These are phyloP conservation scores for Lachancea nothofagi DNA, from an alignment of 805 yeast genomes.

Conservation along the genomic window DNA sequence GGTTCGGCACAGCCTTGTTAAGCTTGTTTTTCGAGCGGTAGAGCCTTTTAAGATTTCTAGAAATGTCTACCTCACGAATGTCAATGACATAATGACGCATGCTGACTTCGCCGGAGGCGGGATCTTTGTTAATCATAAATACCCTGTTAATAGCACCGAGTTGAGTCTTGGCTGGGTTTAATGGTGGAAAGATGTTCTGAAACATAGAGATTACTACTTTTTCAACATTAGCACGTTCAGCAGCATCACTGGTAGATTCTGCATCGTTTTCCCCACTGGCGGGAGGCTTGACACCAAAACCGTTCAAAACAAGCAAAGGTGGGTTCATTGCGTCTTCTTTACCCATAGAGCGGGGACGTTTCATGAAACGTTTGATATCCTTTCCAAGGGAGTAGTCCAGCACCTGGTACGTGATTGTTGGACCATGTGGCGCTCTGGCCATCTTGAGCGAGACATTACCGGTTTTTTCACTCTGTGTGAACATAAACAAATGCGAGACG, in stretches of 20 bases:
- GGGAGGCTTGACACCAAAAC: slow-evolving; percentile 45
- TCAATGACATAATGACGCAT: slow-evolving; percentile 86
- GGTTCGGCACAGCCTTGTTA: slow-evolving; percentile 63
- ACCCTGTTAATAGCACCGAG: slow-evolving; percentile 77
- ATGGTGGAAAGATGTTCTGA: slow-evolving; percentile 94
- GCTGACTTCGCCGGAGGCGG: slow-evolving; percentile 67
- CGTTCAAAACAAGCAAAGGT: slow-evolving; percentile 87
- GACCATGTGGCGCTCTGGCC: slow-evolving; percentile 89
- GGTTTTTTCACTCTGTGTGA: slow-evolving; percentile 70
- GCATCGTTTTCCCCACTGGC: slow-evolving; percentile 4
- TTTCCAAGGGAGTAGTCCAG: slow-evolving; percentile 71
- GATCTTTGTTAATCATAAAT: slow-evolving; percentile 69
- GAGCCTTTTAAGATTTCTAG: slow-evolving; percentile 65
- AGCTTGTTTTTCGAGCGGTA: slow-evolving; percentile 55
- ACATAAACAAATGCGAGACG: slow-evolving; percentile 80
- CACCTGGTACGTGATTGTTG: slow-evolving; percentile 80
- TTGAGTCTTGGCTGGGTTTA: slow-evolving; percentile 76
- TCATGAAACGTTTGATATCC: slow-evolving; percentile 67
- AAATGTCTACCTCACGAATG: slow-evolving; percentile 76
- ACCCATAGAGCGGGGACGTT: slow-evolving; percentile 72
- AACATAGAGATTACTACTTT: slow-evolving; percentile 81
- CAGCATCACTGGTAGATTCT: slow-evolving; percentile 13
- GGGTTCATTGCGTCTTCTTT: slow-evolving; percentile 70
- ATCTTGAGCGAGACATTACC: slow-evolving; percentile 81
- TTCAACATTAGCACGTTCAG: slow-evolving; percentile 51